Percentiles rank a stretch among this genome's conserved stretches.
Evolutionary conservation across 2,329 filamentous ascomycete species (phyloP).

Genomic region (Cladosporium sp.): DNA sequence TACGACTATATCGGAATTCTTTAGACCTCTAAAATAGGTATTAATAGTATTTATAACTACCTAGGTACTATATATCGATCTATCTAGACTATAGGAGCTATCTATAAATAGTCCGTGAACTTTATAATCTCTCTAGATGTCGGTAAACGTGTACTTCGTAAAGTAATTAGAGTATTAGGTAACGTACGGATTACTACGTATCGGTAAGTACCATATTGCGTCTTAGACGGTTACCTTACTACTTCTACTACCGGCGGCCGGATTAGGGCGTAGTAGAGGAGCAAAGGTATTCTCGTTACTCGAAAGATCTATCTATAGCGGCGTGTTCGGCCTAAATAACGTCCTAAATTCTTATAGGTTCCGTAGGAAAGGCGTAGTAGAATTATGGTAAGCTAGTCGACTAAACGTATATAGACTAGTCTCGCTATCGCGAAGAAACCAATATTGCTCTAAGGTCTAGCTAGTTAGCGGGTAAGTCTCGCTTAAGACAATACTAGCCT

Average conservation of each 20-base stretch:
- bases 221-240: constrained; percentile 51
- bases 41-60: constrained; percentile 62
- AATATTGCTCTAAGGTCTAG: constrained; percentile 60
- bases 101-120: constrained; percentile 55
- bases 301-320: constrained; percentile 60
- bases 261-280: constrained; percentile 46
- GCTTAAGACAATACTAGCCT: constrained; percentile 57
- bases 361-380: constrained; percentile 51
- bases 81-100: constrained; percentile 47
- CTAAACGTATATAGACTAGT: constrained; percentile 60
- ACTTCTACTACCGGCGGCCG: constrained; percentile 37
- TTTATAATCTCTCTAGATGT: constrained; percentile 54
- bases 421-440: constrained; percentile 60
- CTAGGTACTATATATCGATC: constrained; percentile 57
- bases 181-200: constrained; percentile 52
- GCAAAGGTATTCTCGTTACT: constrained; percentile 54
- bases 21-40: constrained; percentile 58
- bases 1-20: constrained; percentile 60
- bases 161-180: constrained; percentile 57
- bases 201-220: constrained; percentile 59
- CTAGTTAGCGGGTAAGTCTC: constrained; percentile 56
- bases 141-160: constrained; percentile 62
- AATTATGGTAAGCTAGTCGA: constrained; percentile 57
- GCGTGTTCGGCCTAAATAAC: constrained; percentile 56
- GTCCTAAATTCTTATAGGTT: constrained; percentile 60